These are phyloP conservation scores for Malassezia yamatoensis DNA, from an alignment of 1,284 basidiomycete species.

Conservation along the genomic window DNA sequence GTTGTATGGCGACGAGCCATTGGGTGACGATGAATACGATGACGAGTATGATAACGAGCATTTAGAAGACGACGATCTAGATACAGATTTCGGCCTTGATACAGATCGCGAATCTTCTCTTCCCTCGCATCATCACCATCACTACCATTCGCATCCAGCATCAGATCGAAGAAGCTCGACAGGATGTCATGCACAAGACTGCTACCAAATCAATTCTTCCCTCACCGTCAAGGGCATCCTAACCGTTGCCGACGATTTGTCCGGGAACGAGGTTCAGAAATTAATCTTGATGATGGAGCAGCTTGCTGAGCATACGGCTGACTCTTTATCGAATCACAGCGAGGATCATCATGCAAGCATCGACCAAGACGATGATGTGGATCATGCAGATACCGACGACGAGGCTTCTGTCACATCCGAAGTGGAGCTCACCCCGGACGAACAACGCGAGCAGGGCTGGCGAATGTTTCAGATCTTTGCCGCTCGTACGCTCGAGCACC, in stretches of 20 bases:
- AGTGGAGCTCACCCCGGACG: constrained; percentile 50
- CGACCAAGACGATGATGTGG: constrained; percentile 49
- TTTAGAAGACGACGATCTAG: constrained; percentile 34
- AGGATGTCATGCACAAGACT: constrained; percentile 10
- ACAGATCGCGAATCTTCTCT: constrained; percentile 23
- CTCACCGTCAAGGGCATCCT: constrained; percentile 60
- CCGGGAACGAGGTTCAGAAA: constrained; percentile 96
- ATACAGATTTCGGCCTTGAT: constrained; percentile 35
- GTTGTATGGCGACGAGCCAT: constrained; percentile 31
- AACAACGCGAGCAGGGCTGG: constrained; percentile 91
- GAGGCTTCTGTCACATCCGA: constrained; percentile 49
- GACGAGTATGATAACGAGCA: constrained; percentile 60
- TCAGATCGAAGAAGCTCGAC: neutral
- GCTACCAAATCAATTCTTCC: constrained; percentile 20
- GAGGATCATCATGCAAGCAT: constrained; percentile 20
- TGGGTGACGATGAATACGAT: constrained; percentile 38
- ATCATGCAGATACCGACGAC: constrained; percentile 45
- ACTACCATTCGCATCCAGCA: constrained; percentile 10
- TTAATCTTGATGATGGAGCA: constrained; percentile 99
- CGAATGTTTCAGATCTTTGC: constrained; percentile 99
- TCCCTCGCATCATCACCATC: neutral
- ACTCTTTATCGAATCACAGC: constrained; percentile 45
- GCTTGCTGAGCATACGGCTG: constrained; percentile 83
- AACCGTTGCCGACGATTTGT: constrained; percentile 94
- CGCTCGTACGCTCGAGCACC: constrained; percentile 98